Conservation (phyloP, 306 rosid genomes). For the Adenanthera pavonina region DNA sequence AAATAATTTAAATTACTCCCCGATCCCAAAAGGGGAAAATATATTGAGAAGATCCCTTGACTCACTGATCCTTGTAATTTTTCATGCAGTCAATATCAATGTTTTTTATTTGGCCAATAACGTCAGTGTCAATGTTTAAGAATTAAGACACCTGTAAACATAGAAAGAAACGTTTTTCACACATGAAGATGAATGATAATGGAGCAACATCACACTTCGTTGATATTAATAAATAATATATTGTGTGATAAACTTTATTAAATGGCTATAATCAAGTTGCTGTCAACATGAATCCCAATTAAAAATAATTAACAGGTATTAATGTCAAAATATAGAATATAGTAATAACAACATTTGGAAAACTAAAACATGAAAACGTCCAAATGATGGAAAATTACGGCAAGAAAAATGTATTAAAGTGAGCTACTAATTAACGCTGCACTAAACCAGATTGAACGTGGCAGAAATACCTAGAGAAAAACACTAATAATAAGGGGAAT, state of each 20-base stretch:
- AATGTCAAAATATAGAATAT: slow-evolving; percentile 5
- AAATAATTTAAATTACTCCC: too few relatives aligned
- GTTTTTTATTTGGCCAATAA: neutral
- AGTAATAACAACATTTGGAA: neutral
- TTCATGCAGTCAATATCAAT: neutral
- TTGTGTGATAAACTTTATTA: neutral
- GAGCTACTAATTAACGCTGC: neutral
- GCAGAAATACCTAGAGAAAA: neutral
- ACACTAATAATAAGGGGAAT: neutral
- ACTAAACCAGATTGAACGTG: neutral
- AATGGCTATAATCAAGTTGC: neutral
- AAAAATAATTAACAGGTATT: neutral
- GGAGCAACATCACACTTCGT: neutral
- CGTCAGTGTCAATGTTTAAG: neutral
- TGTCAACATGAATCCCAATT: neutral
- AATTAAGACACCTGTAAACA: neutral
- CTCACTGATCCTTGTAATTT: neutral
- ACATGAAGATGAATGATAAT: too few relatives aligned
- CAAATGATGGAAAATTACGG: neutral
- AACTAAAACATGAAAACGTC: neutral
- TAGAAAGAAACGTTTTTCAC: neutral
- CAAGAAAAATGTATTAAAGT: neutral
- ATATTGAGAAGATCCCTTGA: too few relatives aligned
- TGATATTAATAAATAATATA: neutral
- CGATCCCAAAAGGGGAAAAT: too few relatives aligned